These are phyloP conservation scores for Pseudohyphozyma bogoriensis DNA, from an alignment of 768 basidiomycete genomes.

Conservation along the genomic window DNA sequence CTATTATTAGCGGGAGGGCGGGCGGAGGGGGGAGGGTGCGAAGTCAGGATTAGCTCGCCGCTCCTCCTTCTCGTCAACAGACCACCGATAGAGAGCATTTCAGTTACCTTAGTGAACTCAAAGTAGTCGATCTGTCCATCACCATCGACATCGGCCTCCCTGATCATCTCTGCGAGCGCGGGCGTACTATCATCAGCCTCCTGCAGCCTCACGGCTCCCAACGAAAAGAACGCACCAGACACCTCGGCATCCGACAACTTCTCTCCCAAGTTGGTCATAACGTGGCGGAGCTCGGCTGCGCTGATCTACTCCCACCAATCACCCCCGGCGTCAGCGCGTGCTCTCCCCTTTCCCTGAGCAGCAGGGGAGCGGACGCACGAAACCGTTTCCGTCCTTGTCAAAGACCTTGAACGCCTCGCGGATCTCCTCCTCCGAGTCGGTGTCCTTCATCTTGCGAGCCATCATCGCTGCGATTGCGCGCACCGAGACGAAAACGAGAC, in stretches of 20 bases:
- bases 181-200: conserved; percentile 14
- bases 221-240: too few relatives aligned
- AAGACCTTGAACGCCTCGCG: conserved; percentile 95
- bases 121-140: conserved; percentile 88
- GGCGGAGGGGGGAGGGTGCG: neutral
- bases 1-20: neutral
- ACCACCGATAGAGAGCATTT: neutral
- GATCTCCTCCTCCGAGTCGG: conserved; percentile 88
- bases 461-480: conserved; percentile 36
- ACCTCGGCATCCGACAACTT: conserved; percentile 13
- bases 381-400: conserved; percentile 82
- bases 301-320: too few relatives aligned
- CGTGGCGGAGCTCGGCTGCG: conserved; percentile 72
- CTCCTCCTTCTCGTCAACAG: neutral
- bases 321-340: conserved; percentile 18
- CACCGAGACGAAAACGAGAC: too few relatives aligned
- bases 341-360: neutral
- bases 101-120: too few relatives aligned
- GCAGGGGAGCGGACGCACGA: too few relatives aligned
- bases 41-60: neutral
- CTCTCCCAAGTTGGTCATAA: conserved; percentile 70
- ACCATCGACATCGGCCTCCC: conserved; percentile 91
- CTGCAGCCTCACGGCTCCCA: too few relatives aligned
- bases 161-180: conserved; percentile 94
- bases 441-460: conserved; percentile 72